Evolutionary conservation across 805 yeast genomes (phyloP).

Genomic region (Saturnispora ahearnii): DNA sequence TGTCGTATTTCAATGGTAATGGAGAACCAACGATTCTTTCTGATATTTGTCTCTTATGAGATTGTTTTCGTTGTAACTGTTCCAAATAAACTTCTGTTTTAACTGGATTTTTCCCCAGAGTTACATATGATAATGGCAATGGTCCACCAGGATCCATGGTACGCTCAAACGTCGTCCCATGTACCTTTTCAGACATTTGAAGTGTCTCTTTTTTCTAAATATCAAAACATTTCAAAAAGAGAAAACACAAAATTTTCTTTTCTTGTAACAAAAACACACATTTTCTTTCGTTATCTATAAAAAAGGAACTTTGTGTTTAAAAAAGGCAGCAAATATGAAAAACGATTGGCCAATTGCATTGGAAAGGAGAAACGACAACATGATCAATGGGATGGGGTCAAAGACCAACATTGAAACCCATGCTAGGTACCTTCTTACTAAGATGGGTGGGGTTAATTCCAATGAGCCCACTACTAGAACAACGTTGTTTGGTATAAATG

Average conservation of each 20-base stretch:
- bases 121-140: slow-evolving; percentile 3
- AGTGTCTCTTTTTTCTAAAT: background rate
- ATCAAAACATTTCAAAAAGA: background rate
- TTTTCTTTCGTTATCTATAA: background rate
- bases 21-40: background rate
- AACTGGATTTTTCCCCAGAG: background rate
- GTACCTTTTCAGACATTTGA: slow-evolving; percentile 6
- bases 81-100: slow-evolving; percentile 2
- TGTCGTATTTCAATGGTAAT: slow-evolving; percentile 3
- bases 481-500: slow-evolving; percentile 15
- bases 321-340: background rate
- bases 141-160: slow-evolving; percentile 4
- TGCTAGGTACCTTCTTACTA: background rate
- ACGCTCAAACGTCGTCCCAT: background rate
- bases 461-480: background rate
- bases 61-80: background rate
- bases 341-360: background rate
- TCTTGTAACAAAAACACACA: background rate
- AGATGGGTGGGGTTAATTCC: background rate
- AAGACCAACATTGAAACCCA: background rate
- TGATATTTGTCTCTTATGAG: background rate
- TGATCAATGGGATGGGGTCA: background rate
- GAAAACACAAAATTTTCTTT: background rate
- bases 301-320: background rate
- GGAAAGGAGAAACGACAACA: background rate